These are phyloP conservation scores for Berkeleyomyces basicola DNA, from an alignment of 2,329 filamentous ascomycete genomes.

Conservation along the genomic window DNA sequence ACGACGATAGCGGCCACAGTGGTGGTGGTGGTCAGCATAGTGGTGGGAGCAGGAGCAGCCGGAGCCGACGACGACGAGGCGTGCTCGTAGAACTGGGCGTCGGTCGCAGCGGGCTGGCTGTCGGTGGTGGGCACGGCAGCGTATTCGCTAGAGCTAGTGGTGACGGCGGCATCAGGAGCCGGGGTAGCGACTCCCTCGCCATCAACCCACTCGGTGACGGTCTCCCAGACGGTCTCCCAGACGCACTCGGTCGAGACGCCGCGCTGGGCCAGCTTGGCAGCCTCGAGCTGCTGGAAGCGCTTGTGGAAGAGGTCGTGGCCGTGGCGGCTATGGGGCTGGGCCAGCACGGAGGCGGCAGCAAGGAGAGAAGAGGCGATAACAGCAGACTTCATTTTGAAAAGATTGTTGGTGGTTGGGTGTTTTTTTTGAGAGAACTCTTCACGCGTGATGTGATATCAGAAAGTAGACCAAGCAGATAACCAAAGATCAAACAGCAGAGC, in stretches of 20 bases:
- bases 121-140: slow-evolving; percentile 10
- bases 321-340: slow-evolving; percentile 31
- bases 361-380: slow-evolving; percentile 25
- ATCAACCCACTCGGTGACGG: slow-evolving; percentile 32
- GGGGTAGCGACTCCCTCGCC: slow-evolving; percentile 10
- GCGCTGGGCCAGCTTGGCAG: not conserved
- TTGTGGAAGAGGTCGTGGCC: slow-evolving; percentile 23
- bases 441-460: slow-evolving; percentile 3
- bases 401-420: slow-evolving; percentile 14
- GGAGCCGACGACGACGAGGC: not conserved
- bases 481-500: not conserved
- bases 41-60: not conserved
- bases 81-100: slow-evolving; percentile 6
- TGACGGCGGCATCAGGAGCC: slow-evolving; percentile 13
- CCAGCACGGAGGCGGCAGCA: slow-evolving; percentile 27
- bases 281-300: slow-evolving; percentile 14
- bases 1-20: slow-evolving; percentile 16
- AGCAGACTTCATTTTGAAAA: slow-evolving; percentile 28
- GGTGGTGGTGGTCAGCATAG: not conserved
- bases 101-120: not conserved
- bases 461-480: not conserved
- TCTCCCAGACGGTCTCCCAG: slow-evolving; percentile 24
- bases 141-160: slow-evolving; percentile 17
- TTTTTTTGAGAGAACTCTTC: not conserved
- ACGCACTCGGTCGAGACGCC: slow-evolving; percentile 22